These are phyloP conservation scores for Monosporascus sp. DNA, from an alignment of 2,329 filamentous ascomycete genomes.

Conservation along the genomic window DNA sequence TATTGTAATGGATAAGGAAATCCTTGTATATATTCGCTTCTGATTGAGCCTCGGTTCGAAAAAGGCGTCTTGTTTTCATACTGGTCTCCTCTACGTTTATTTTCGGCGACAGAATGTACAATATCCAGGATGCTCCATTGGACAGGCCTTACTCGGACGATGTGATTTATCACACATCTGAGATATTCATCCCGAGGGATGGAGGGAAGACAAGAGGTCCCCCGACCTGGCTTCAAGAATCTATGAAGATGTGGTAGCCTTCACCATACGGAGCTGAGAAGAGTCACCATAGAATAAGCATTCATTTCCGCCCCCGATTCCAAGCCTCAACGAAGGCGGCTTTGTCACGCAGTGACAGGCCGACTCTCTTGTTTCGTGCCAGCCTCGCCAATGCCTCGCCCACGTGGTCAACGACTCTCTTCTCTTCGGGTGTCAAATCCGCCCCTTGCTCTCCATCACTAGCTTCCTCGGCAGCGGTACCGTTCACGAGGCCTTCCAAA, in stretches of 20 bases:
- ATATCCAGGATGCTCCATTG: conserved; percentile 3
- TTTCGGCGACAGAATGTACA: background rate
- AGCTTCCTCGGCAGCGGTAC: conserved; percentile 11
- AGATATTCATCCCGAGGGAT: background rate
- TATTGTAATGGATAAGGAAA: background rate
- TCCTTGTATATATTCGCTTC: conserved; percentile 11
- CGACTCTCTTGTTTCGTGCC: conserved; percentile 83
- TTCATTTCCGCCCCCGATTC: conserved; percentile 34
- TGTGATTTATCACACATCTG: background rate
- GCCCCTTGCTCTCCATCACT: conserved; percentile 20
- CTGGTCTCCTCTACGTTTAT: background rate
- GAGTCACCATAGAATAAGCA: background rate
- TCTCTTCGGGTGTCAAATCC: conserved; percentile 50
- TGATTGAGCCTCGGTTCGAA: conserved; percentile 1
- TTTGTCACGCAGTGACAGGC: conserved; percentile 79
- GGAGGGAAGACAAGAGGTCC: too few species aligned
- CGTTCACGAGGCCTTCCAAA: conserved; percentile 9
- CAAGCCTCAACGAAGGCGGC: conserved; percentile 70
- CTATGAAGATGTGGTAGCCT: too few species aligned
- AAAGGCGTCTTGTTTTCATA: conserved; percentile 2
- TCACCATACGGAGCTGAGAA: too few species aligned
- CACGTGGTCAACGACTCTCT: conserved; percentile 68
- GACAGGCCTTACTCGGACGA: background rate
- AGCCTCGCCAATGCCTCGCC: conserved; percentile 82
- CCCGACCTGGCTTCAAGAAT: too few species aligned